A percentile compares a stretch with the other conserved stretches of the same genome.
Evolutionary conservation across 1,284 basidiomycete species (phyloP).

Genomic region (Sutorius eximius): DNA sequence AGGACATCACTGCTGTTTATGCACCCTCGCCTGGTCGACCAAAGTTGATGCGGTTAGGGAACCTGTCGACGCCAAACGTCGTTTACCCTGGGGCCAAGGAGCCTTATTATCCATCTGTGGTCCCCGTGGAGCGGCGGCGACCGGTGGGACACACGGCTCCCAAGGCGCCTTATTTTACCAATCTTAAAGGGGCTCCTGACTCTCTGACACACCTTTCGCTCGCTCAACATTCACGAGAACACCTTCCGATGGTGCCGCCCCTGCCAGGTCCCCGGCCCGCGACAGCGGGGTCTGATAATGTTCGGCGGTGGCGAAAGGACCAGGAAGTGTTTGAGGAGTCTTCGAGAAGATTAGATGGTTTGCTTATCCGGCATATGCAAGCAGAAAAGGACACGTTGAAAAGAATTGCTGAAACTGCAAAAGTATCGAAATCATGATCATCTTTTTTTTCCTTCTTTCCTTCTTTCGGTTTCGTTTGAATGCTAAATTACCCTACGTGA

Average conservation of each 20-base stretch:
- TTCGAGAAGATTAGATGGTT: constrained; percentile 63
- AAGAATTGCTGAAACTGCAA: constrained; percentile 55
- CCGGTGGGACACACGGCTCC: constrained; percentile 38
- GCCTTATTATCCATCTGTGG: constrained; percentile 32
- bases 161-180: constrained; percentile 33
- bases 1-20: constrained; percentile 31
- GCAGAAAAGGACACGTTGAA: constrained; percentile 70
- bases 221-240: constrained; percentile 33
- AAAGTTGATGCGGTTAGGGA: constrained; percentile 44
- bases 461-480: not conserved
- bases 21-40: constrained; percentile 28
- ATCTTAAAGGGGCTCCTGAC: constrained; percentile 30
- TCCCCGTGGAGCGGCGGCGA: constrained; percentile 35
- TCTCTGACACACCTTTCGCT: constrained; percentile 35
- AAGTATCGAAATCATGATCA: constrained; percentile 34
- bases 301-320: constrained; percentile 36
- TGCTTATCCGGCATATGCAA: constrained; percentile 74
- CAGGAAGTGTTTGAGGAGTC: constrained; percentile 52
- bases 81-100: constrained; percentile 34
- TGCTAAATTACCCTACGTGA: constrained; percentile 15
- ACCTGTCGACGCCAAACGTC: constrained; percentile 36
- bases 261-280: constrained; percentile 23
- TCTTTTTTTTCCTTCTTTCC: not conserved
- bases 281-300: constrained; percentile 32
- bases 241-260: constrained; percentile 17